Conservation (phyloP, 192 early-diverging fungal species). For the Linnemannia exigua region DNA sequence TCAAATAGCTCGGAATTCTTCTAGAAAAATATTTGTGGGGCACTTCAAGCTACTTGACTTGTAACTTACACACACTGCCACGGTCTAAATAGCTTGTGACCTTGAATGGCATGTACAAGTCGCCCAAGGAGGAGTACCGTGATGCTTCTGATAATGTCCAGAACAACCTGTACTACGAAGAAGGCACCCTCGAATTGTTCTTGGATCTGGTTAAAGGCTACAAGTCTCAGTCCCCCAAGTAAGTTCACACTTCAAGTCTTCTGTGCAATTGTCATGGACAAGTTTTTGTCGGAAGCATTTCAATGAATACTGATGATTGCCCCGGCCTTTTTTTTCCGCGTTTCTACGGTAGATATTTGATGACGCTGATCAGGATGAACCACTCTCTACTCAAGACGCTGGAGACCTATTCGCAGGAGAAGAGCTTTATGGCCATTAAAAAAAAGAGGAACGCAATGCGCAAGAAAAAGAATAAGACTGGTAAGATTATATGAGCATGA, state of each 20-base stretch:
- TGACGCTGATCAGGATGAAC: conserved; percentile 65
- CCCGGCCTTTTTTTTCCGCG: too few relatives aligned
- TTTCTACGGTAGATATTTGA: conserved; percentile 63
- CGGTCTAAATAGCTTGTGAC: conserved; percentile 57
- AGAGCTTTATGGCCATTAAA: conserved; percentile 63
- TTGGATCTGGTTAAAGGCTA: conserved; percentile 63
- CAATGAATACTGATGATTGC: neutral
- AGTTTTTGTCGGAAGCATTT: neutral
- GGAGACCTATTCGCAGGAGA: conserved; percentile 69
- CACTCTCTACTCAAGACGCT: conserved; percentile 75
- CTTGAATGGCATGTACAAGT: conserved; percentile 67
- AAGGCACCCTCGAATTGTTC: conserved; percentile 71
- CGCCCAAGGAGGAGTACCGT: conserved; percentile 60
- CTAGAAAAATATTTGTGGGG: neutral
- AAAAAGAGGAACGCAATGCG: conserved; percentile 48
- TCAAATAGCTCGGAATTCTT: neutral
- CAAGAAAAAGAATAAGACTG: conserved; percentile 49
- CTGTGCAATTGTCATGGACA: neutral
- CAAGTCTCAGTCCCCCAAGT: conserved; percentile 62
- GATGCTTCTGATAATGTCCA: conserved; percentile 76
- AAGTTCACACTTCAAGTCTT: neutral
- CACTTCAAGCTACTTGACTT: neutral
- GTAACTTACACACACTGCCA: neutral
- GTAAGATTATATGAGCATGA: neutral
- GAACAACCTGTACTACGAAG: conserved; percentile 80